A percentile compares a stretch with the other conserved stretches of the same genome.
Evolutionary conservation across 164 flowering plant species (phyloP).

Genomic region (grape (Vitis vinifera)): ASM3070453v1 NC_081810.1:21036501-21037000

Average conservation of each 20-base stretch:
- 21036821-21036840: constrained; percentile 5
- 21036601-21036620: too few species aligned
- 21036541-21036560: too few species aligned
- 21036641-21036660: too few species aligned
- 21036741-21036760: constrained; percentile 53
- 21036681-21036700: background rate
- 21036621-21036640: too few species aligned
- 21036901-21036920: constrained; percentile 20
- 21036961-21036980: constrained; percentile 6
- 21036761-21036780: constrained; percentile 30
- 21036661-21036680: too few species aligned
- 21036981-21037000: background rate
- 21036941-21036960: constrained; percentile 2
- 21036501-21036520: too few species aligned
- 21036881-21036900: constrained; percentile 17
- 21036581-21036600: too few species aligned
- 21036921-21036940: constrained; percentile 16
- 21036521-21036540: too few species aligned
- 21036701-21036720: constrained; percentile 30
- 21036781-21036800: constrained; percentile 13
- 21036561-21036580: too few species aligned
- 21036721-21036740: constrained; percentile 32
- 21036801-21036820: constrained; percentile 28
- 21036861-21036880: constrained; percentile 22
- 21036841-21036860: background rate